Evolutionary conservation across 371 early-diverging fungal species (phyloP).

Genomic region (Apophysomyces trapeziformis): DNA sequence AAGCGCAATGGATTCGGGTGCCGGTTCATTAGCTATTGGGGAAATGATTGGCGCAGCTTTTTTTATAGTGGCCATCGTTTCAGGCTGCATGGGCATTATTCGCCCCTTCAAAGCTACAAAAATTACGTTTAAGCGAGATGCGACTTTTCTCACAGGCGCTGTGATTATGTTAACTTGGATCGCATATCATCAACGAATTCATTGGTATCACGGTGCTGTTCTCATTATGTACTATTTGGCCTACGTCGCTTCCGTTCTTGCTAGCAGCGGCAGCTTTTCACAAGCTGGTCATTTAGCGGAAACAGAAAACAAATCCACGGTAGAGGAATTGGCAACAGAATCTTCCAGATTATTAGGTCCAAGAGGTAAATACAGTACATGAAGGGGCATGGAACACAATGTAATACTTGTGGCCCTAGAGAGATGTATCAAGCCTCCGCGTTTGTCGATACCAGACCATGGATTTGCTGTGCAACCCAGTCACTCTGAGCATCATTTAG

Average conservation of each 20-base stretch:
- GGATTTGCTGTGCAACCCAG: conserved; percentile 27
- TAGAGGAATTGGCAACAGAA: conserved; percentile 5
- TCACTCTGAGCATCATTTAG: conserved; percentile 30
- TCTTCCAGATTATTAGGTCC: background rate
- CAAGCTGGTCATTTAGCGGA: conserved; percentile 1
- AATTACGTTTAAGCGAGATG: conserved; percentile 73
- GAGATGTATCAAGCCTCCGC: conserved; percentile 25
- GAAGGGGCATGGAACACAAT: background rate
- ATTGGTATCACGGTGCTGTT: conserved; percentile 61
- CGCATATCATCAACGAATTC: conserved; percentile 62
- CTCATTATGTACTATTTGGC: conserved; percentile 58
- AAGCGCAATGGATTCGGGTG: conserved; percentile 73
- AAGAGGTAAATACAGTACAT: background rate
- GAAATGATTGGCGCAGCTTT: conserved; percentile 83
- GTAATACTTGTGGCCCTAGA: conserved; percentile 4
- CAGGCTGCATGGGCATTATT: conserved; percentile 75
- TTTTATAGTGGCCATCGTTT: conserved; percentile 76
- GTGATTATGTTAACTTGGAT: conserved; percentile 65
- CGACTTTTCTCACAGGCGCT: conserved; percentile 71
- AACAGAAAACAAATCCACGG: conserved; percentile 6
- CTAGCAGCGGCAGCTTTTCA: conserved; percentile 34
- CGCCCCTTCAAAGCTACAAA: conserved; percentile 66
- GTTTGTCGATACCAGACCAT: conserved; percentile 33
- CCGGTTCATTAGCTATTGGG: conserved; percentile 80
- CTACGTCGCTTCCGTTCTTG: conserved; percentile 63